A percentile compares a stretch with the other conserved stretches of the same genome.
Conservation (phyloP, 2,329 filamentous ascomycete species). For the Clonostachys sp. region DNA sequence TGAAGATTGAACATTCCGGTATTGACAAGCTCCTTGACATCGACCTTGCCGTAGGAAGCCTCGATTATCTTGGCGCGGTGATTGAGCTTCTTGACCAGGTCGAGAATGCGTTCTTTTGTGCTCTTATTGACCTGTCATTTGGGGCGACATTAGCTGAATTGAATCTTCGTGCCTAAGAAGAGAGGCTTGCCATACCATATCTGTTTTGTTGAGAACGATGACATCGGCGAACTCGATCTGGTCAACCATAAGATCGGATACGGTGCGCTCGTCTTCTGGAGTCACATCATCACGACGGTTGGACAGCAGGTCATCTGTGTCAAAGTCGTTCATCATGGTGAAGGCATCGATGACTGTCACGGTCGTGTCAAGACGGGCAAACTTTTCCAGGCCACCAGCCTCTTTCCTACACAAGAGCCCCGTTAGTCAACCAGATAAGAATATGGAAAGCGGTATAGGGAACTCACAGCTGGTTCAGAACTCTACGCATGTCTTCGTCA, state of each 20-base stretch:
- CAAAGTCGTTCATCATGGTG: constrained; percentile 68
- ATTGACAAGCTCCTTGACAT: constrained; percentile 59
- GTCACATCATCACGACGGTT: constrained; percentile 58
- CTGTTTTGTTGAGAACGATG: constrained; percentile 66
- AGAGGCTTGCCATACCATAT: constrained; percentile 40
- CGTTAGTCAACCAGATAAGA: not conserved
- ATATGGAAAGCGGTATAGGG: not conserved
- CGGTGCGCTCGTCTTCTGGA: constrained; percentile 66
- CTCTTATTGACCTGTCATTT: constrained; percentile 25
- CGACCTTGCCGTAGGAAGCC: constrained; percentile 51
- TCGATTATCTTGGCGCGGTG: constrained; percentile 62
- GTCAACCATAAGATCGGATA: constrained; percentile 72
- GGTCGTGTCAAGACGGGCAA: constrained; percentile 65
- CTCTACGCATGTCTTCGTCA: constrained; percentile 24
- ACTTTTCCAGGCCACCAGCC: constrained; percentile 59
- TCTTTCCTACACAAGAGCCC: constrained; percentile 26
- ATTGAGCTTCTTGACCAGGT: constrained; percentile 58
- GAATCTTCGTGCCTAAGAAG: not conserved
- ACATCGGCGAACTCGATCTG: constrained; percentile 77
- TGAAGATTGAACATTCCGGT: constrained; percentile 63
- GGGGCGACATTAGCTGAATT: not conserved
- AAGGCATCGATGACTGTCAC: constrained; percentile 72
- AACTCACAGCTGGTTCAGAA: constrained; percentile 27
- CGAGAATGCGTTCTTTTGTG: constrained; percentile 38
- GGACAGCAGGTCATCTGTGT: constrained; percentile 64